phyloP scores from a whole-genome alignment of 75 land plant species.

The Picea sitchensis region DNA sequence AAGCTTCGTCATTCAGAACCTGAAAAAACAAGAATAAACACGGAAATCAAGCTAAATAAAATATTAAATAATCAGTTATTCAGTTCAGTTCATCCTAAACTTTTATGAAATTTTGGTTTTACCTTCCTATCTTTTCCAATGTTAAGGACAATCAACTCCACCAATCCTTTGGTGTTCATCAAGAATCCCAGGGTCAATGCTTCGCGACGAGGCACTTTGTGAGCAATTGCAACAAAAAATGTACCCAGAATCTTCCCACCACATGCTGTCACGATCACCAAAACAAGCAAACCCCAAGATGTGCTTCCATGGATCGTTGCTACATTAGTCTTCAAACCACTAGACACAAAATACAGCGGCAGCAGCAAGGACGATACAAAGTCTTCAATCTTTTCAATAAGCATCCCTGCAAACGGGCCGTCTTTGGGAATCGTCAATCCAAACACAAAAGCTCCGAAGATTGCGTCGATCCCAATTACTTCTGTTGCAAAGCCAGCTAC shows the following conservation, averaged over 20 bases:
- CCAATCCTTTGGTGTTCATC: constrained; percentile 88
- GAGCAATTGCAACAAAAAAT: constrained; percentile 36
- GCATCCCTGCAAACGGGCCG: constrained; percentile 62
- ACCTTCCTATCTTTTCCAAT: constrained; percentile 83
- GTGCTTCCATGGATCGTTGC: constrained; percentile 52
- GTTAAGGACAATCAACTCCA: constrained; percentile 87
- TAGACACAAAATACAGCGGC: constrained; percentile 79
- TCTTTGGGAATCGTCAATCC: constrained; percentile 81
- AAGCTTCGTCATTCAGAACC: constrained; percentile 81
- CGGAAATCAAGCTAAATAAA: background rate
- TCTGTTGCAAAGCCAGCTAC: constrained; percentile 73
- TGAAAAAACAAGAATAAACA: constrained; percentile 8
- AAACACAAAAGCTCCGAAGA: constrained; percentile 84
- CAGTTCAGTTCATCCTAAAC: background rate
- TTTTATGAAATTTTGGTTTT: background rate
- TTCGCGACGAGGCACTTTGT: constrained; percentile 45
- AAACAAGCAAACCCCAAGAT: constrained; percentile 65
- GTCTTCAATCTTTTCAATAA: constrained; percentile 87
- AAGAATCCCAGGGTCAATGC: constrained; percentile 70
- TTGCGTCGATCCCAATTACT: constrained; percentile 74
- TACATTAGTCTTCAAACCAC: constrained; percentile 78
- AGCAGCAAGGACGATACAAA: constrained; percentile 67
- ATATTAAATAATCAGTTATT: background rate
- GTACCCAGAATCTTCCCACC: constrained; percentile 82
- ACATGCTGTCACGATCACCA: constrained; percentile 67